These are phyloP conservation scores for Emiliania huxleyi DNA, from an alignment of 78 protist species.

Conservation along the genomic window DNA sequence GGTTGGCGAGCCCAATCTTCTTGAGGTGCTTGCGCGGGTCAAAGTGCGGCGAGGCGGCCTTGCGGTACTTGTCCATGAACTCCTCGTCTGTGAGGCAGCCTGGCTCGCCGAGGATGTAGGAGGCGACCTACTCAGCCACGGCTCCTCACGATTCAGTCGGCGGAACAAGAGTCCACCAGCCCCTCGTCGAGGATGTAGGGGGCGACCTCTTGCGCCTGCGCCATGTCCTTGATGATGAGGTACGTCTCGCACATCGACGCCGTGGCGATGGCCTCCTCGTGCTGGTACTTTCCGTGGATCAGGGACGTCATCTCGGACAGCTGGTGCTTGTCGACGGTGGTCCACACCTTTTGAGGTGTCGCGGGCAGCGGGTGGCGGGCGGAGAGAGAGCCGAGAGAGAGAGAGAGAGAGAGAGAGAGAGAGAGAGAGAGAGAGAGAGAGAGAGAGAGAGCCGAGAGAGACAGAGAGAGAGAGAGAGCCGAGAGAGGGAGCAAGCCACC, in stretches of 20 bases:
- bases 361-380: no score
- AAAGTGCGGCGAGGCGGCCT: slow-evolving; percentile 39
- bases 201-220: slow-evolving; percentile 45
- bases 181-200: slow-evolving; percentile 34
- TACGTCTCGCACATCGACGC: slow-evolving; percentile 38
- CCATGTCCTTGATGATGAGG: slow-evolving; percentile 46
- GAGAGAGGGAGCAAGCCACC: not conserved
- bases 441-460: no score
- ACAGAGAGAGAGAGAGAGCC: no score
- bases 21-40: slow-evolving; percentile 45
- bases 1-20: slow-evolving; percentile 42
- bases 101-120: slow-evolving; percentile 19
- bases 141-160: no score
- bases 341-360: slow-evolving; percentile 55
- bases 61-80: slow-evolving; percentile 34
- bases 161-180: no score
- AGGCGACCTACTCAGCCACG: not conserved
- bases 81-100: not conserved
- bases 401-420: no score
- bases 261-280: slow-evolving; percentile 41
- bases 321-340: slow-evolving; percentile 44
- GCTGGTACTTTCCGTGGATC: slow-evolving; percentile 50
- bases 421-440: not conserved
- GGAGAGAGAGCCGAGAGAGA: no score
- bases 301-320: slow-evolving; percentile 29